Evolutionary conservation across 345 rosid species (phyloP), one percentile per base, ranked within the genome.

Genomic region (Salix exigua): DNA sequence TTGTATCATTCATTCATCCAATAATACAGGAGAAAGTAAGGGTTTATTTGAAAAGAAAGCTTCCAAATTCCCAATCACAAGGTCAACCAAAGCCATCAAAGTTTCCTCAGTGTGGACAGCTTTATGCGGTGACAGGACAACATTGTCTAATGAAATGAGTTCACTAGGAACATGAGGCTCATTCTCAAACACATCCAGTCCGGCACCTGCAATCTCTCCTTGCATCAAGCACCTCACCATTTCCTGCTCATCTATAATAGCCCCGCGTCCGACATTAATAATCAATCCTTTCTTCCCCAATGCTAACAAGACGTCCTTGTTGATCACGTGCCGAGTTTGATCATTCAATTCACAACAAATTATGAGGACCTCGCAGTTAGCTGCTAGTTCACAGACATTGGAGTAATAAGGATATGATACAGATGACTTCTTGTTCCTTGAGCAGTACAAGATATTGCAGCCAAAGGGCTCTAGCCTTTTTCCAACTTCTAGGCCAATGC

Each of bases 151-250:
- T 63, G n/a, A 31, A 18, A 42, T 12, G 12, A 79, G 74, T 50
- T 55, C 70, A 17, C 35, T 33, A 4, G 77, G 77, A 31, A 79
- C 82, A 44, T 23, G 12, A 33, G 78, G 77, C 74, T 73, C 82
- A 35, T 79, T 46, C 70, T 78, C 81, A 44, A 78, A 78, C 62
- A 73, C 77, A 60, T 73, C 81, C 68, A 78, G 62, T 14, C 81
- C 78, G 46, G 74, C 70, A 42, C 71, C 82, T 30, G 68, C 81
- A 30, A 78, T 72, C 77, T 71, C 71, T 31, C 77, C 77, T 67
- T 73, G 60, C 50, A 73, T n/a, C 61, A 73, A 67, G 26, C 23
- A 53, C n/a, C 42, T 23, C 67, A 78, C 81, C 73, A 78, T 66
- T 23, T 78, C 81, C 42, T 67, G 14, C 77, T 78, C 81, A 17